phyloP scores from a whole-genome alignment of 768 basidiomycete genomes.

The Trametes maxima region DNA sequence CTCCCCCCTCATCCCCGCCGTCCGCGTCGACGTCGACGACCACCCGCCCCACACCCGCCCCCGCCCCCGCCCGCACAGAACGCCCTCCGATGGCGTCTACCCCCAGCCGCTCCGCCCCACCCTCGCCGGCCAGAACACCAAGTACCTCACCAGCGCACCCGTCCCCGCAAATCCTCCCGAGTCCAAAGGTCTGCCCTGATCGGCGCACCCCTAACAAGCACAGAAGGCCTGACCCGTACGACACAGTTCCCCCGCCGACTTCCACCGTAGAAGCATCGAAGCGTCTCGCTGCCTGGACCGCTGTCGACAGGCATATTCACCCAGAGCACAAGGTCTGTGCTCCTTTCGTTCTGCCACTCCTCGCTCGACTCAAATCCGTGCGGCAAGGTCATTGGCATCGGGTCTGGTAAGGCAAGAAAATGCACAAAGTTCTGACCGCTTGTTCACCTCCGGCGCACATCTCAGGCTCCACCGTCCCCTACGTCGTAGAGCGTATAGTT shows the following conservation, averaged over 20 bases:
- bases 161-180: neutral
- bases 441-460: neutral
- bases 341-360: conserved; percentile 5
- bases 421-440: conserved; percentile 12
- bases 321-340: conserved; percentile 74
- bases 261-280: conserved; percentile 79
- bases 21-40: conserved; percentile 3
- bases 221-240: neutral
- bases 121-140: conserved; percentile 12
- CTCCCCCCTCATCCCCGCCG: conserved; percentile 13
- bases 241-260: conserved; percentile 31
- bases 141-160: conserved; percentile 10
- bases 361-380: conserved; percentile 2
- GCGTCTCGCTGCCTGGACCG: conserved; percentile 88
- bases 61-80: conserved; percentile 17
- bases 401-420: conserved; percentile 58
- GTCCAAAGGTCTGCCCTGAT: conserved; percentile 15
- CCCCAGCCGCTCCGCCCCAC: conserved; percentile 26
- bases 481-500: conserved; percentile 93
- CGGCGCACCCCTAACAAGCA: no score
- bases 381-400: conserved; percentile 79
- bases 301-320: conserved; percentile 87
- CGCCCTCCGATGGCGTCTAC: conserved; percentile 26
- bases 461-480: conserved; percentile 91
- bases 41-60: neutral